These are phyloP conservation scores for Scedosporium boydii DNA, from an alignment of 2,329 filamentous ascomycete species.

Conservation along the genomic window DNA sequence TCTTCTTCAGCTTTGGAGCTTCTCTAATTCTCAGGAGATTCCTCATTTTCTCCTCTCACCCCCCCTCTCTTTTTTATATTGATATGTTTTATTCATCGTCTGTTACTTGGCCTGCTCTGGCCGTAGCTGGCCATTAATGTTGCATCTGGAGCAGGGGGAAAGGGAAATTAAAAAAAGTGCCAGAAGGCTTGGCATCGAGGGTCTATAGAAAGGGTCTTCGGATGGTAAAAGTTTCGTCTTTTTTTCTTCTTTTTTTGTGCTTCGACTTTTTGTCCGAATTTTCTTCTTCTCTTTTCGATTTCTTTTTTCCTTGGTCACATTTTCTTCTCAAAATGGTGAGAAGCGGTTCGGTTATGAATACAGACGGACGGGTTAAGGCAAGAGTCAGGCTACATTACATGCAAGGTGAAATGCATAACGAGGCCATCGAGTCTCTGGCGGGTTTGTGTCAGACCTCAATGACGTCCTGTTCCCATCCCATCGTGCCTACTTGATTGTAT, in stretches of 20 bases:
- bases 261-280: neutral
- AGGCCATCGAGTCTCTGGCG: neutral
- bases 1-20: neutral
- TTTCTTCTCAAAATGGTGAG: neutral
- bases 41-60: neutral
- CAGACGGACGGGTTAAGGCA: neutral
- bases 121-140: neutral
- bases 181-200: neutral
- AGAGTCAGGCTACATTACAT: neutral
- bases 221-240: neutral
- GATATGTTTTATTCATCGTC: neutral
- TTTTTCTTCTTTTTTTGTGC: neutral
- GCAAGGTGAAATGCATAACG: neutral
- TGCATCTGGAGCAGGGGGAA: neutral
- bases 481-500: neutral
- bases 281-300: neutral
- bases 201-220: neutral
- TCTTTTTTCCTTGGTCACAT: neutral
- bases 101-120: neutral
- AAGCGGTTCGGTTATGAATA: neutral
- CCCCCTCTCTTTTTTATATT: neutral
- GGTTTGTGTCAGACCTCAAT: neutral
- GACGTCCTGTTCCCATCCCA: too few species aligned
- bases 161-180: neutral
- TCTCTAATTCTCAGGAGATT: neutral